Evolutionary conservation across 225 moss, liverwort and hornwort species (phyloP), one percentile per base, ranked within the genome.

Genomic region (Pleurozium schreberi): DNA sequence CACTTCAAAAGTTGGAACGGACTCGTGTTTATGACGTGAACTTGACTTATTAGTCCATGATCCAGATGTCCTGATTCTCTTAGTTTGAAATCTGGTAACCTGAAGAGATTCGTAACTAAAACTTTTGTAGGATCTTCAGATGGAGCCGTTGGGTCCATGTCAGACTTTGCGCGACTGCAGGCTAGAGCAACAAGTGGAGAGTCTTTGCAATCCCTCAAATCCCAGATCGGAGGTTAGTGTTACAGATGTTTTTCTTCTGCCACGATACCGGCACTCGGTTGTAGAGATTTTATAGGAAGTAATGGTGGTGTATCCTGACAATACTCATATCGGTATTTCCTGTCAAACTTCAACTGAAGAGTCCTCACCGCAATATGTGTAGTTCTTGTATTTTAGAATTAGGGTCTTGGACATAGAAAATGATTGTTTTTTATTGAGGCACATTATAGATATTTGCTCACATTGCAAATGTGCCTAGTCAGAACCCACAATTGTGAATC

Each of bases 121-220:
- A 36, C 38, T 75, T 91, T 77, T 91, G 86, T 85, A 88, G 85
- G 87, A 75, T 86, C 84, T 87, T 84, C 91, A 88, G 84, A 90
- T 87, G 91, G 93, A 86, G 84, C 88, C 71, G 88, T 84, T 49
- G 91, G 91, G 68, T 90, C 90, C 61, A 90, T 93, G 91, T 88
- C 89, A 86, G 93, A 90, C 81, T 91, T 93, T 89, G 93, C 90
- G 63, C 88, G 90, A 75, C 84, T 90, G 66, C 89, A 91, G 84
- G 90, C 91, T 75, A 88, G 91, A 87, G 90, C 90, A 63, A 87
- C 93, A 64, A 90, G 84, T 82, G 93, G 93, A 76, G 90, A 93
- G 78, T 86, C 88, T 28, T 81, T 90, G 85, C 92, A 85, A 28
- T 82, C 87, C 43, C 82, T 89, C n/a, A 91, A 91, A 87, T 81